Evolutionary conservation across 1,139 yeast species (phyloP).

Genomic region (Diutina mesorugosa): DNA sequence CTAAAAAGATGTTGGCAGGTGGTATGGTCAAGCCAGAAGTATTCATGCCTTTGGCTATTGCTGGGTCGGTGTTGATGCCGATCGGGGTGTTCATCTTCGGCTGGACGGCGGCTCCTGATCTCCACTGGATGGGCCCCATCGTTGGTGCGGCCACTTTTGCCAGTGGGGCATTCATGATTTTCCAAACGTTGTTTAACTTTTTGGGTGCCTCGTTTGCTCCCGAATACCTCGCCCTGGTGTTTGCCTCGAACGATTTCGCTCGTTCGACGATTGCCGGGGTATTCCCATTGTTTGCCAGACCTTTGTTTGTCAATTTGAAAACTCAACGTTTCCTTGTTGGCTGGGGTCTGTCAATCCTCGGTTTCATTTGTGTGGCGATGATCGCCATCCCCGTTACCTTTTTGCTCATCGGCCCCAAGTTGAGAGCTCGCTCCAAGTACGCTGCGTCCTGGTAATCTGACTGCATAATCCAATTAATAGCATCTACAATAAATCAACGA

Average conservation of each 20-base stretch:
- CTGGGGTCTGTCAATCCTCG: conserved; percentile 49
- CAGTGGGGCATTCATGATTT: conserved; percentile 23
- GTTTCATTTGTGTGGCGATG: conserved; percentile 14
- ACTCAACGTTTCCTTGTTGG: conserved; percentile 43
- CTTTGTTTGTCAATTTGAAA: conserved; percentile 33
- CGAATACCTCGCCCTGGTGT: conserved; percentile 37
- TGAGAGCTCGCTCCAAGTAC: conserved; percentile 39
- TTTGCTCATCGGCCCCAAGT: conserved; percentile 34
- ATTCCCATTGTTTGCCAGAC: conserved; percentile 48
- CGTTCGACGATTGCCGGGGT: conserved; percentile 45
- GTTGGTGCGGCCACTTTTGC: conserved; percentile 29
- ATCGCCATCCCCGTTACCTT: conserved; percentile 54
- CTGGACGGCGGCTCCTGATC: conserved; percentile 29
- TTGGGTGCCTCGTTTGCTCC: neutral
- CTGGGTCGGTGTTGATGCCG: conserved; percentile 30
- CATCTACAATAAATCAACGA: neutral
- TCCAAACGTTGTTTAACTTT: conserved; percentile 19
- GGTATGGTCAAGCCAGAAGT: conserved; percentile 45
- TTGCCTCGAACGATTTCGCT: conserved; percentile 41
- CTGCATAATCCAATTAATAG: neutral
- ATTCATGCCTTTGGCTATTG: conserved; percentile 40
- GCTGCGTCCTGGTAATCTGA: conserved; percentile 8
- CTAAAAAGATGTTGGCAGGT: conserved; percentile 16
- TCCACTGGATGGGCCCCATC: conserved; percentile 32
- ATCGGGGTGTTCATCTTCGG: conserved; percentile 34